These are phyloP conservation scores for Talaromyces sp. DNA, from an alignment of 2,329 filamentous ascomycete genomes.

Conservation along the genomic window DNA sequence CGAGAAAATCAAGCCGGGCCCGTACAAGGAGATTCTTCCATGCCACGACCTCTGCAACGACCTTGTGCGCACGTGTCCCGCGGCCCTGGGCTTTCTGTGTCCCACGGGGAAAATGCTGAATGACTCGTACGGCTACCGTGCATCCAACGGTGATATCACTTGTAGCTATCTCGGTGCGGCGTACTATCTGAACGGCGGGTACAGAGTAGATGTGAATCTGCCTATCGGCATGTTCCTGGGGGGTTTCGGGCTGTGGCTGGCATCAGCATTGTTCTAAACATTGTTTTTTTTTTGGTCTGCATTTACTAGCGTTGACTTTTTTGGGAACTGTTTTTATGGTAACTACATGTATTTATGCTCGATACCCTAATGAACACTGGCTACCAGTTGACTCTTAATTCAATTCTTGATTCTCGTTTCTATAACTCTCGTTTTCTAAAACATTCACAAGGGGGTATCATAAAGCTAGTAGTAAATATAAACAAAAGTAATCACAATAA, in stretches of 20 bases:
- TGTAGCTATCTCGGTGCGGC: conserved; percentile 61
- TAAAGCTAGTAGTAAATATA: background rate
- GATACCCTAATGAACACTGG: background rate
- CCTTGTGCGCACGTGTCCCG: conserved; percentile 78
- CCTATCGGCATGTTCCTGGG: background rate
- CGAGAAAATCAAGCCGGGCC: conserved; percentile 65
- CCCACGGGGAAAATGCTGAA: conserved; percentile 51
- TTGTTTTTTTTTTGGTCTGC: background rate
- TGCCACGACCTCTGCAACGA: conserved; percentile 84
- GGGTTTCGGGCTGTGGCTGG: conserved; percentile 3
- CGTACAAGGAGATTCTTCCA: conserved; percentile 88
- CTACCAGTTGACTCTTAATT: background rate
- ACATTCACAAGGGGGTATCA: background rate
- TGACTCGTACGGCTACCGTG: conserved; percentile 46
- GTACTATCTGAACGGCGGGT: conserved; percentile 39
- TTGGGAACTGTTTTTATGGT: background rate
- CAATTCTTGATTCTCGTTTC: background rate
- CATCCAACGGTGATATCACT: conserved; percentile 35
- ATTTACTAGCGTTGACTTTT: background rate
- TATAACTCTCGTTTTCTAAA: background rate
- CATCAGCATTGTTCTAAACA: background rate
- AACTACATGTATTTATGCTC: background rate
- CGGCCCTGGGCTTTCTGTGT: conserved; percentile 69
- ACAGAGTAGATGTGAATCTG: background rate
- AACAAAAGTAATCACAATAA: background rate